Base-by-base conservation (phyloP, 495 filamentous ascomycete genomes). In the Xylaria intraflava region DNA sequence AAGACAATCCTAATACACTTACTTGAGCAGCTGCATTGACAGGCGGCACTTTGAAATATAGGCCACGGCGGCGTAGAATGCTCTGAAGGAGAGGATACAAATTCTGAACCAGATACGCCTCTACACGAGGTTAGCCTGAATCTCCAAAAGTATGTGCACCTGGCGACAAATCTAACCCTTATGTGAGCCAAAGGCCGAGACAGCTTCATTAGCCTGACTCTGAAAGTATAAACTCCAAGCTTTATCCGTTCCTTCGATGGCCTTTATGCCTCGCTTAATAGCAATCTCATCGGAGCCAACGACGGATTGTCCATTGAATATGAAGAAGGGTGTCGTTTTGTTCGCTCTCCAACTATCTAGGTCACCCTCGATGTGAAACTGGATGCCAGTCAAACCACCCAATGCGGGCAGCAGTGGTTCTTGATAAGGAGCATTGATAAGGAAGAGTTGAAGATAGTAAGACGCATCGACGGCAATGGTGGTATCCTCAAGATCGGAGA, bases 1-100 rank as follows among this genome's bases (percentile, higher is more conserved):
- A 9, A 22, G 22, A 31, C 12, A n/a, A 8, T 3, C 11, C 22
- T 20, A 27, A 41, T 19, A 44, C 57, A 52, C 70, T 57, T 71
- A 95, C 90, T 81, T 97, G 92, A 45, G 90, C 88, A 55, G 87
- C 84, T 40, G 92, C 89, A 62, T 84, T 88, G 69, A 91, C 96
- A 3, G 93, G 94, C 12, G 94, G 87, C 46, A 96, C 88, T 46
- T 88, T 79, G 65, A 90, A 95, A 33, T 88, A 78, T 38, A 96
- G 73, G 4, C 77, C 77, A 51, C 83, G 77, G 49, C 87, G 76
- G 51, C 76, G 70, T 29, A 97, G 76, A 29, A 90, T 82, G 35
- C 78, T 72, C 67, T 92, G 89, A 16, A 99, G 71, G 51, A 87
- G 81, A 27, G 79, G 81, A 59, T 84, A 92, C 36, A 90, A 75